Percentiles rank a stretch among this genome's conserved stretches.
phyloP scores from a whole-genome alignment of 768 basidiomycete species.

The Russula olivacea region DNA sequence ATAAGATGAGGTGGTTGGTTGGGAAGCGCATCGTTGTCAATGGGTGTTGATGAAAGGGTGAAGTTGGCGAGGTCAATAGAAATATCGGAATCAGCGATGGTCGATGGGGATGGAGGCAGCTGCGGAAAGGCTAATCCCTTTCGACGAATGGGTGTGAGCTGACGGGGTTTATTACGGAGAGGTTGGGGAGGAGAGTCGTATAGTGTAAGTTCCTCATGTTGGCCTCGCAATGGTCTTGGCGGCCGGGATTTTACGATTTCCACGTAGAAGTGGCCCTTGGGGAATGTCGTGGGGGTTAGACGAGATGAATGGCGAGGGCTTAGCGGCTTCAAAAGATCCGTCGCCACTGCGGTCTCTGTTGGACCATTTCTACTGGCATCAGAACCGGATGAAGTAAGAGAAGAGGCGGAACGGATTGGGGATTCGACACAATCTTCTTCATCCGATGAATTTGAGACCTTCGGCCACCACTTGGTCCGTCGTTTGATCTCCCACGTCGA shows the following conservation, averaged over 20 bases:
- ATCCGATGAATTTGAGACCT: slow-evolving; percentile 37
- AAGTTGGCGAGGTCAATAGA: slow-evolving; percentile 45
- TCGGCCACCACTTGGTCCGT: slow-evolving; percentile 23
- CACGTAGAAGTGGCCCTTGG: slow-evolving; percentile 13
- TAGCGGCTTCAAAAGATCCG: not conserved
- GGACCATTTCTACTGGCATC: not conserved
- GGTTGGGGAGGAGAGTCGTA: slow-evolving; percentile 8
- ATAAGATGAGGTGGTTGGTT: slow-evolving; percentile 47
- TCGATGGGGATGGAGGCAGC: slow-evolving; percentile 48
- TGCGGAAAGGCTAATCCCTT: slow-evolving; percentile 35
- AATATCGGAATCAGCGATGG: slow-evolving; percentile 47
- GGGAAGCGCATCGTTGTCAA: slow-evolving; percentile 24
- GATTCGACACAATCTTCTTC: slow-evolving; percentile 36
- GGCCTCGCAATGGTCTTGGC: slow-evolving; percentile 1
- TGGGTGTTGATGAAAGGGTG: slow-evolving; percentile 29
- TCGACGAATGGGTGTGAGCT: slow-evolving; percentile 62
- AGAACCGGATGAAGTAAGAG: not conserved
- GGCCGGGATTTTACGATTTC: slow-evolving; percentile 8
- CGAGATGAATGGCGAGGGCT: not conserved
- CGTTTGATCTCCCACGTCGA: slow-evolving; percentile 21
- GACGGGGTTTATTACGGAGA: slow-evolving; percentile 42
- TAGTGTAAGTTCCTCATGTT: slow-evolving; percentile 4
- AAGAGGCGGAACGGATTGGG: not conserved
- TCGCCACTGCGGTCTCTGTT: too few species aligned
- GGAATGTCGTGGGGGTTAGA: not conserved